Percentiles rank a stretch among this genome's conserved stretches.
phyloP scores from a whole-genome alignment of 306 rosid species.

The Vicia villosa region DNA sequence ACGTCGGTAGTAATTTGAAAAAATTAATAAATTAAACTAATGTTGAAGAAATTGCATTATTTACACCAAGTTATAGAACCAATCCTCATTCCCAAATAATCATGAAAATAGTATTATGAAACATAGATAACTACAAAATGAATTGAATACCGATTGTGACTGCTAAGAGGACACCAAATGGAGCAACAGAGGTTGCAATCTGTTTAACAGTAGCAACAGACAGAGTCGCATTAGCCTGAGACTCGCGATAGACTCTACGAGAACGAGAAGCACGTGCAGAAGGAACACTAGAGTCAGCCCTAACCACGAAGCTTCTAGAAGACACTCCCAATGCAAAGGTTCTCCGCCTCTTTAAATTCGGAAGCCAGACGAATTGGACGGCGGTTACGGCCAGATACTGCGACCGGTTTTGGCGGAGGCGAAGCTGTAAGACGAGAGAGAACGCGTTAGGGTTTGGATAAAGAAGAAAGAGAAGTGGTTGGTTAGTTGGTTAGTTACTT shows the following conservation, averaged over 20 bases:
- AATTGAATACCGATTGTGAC: constrained; percentile 66
- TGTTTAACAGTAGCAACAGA: constrained; percentile 63
- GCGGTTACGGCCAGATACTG: constrained; percentile 25
- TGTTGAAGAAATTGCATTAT: background rate
- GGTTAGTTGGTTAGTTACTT: constrained; percentile 13
- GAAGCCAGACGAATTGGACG: constrained; percentile 39
- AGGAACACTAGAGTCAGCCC: constrained; percentile 36
- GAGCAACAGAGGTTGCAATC: constrained; percentile 58
- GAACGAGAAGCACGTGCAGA: constrained; percentile 49
- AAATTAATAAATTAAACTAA: background rate
- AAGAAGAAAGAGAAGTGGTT: background rate
- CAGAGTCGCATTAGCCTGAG: constrained; percentile 57
- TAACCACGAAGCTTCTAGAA: constrained; percentile 48
- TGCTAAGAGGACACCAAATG: constrained; percentile 65
- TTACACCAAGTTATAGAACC: background rate
- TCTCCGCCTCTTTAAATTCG: constrained; percentile 35
- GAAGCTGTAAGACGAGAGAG: constrained; percentile 38
- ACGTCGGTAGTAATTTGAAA: too few species aligned
- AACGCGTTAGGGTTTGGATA: constrained; percentile 30
- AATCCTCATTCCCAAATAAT: background rate
- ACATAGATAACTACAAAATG: constrained; percentile 1
- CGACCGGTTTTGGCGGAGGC: constrained; percentile 37
- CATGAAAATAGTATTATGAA: background rate
- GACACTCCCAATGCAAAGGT: background rate
- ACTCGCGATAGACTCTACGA: constrained; percentile 74